These are phyloP conservation scores for Coffea canephora DNA, from an alignment of 257 asterid species.

Conservation along the genomic window DNA sequence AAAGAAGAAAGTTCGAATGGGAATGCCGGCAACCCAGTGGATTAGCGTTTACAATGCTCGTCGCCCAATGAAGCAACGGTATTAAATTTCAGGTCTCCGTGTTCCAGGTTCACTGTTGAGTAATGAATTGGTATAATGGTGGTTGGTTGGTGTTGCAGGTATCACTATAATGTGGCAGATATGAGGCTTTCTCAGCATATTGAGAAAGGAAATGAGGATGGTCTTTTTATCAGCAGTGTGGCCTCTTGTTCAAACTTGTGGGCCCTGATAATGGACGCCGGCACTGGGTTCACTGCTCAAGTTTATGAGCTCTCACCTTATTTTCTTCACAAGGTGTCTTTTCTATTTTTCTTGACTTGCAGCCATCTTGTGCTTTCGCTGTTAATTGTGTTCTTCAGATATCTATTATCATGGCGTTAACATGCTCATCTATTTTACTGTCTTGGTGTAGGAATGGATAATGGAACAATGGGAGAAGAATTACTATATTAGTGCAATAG, in stretches of 20 bases:
- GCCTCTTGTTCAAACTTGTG: slow-evolving; percentile 65
- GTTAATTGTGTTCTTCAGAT: neutral
- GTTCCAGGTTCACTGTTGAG: neutral
- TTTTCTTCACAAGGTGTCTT: slow-evolving; percentile 69
- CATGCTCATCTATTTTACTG: slow-evolving; percentile 7
- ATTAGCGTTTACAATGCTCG: slow-evolving; percentile 77
- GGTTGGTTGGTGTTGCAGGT: slow-evolving; percentile 50
- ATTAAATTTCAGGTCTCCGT: neutral
- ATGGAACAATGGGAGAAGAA: slow-evolving; percentile 82
- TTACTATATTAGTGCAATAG: slow-evolving; percentile 76
- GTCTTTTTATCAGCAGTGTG: slow-evolving; percentile 62
- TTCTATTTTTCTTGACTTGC: neutral
- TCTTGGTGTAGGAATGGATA: slow-evolving; percentile 69
- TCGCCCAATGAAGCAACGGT: slow-evolving; percentile 90
- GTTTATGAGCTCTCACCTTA: slow-evolving; percentile 55
- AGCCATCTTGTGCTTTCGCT: neutral
- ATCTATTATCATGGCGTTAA: neutral
- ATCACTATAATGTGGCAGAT: slow-evolving; percentile 81
- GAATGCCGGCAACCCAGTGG: slow-evolving; percentile 85
- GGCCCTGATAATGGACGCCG: slow-evolving; percentile 92
- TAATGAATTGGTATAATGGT: slow-evolving; percentile 11
- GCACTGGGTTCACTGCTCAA: slow-evolving; percentile 68
- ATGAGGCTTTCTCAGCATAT: slow-evolving; percentile 68
- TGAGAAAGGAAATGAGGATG: slow-evolving; percentile 73
- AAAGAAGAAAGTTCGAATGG: slow-evolving; percentile 71